Evolutionary conservation across 345 rosid species (phyloP), one percentile per base, ranked within the genome.

Genomic region (Anastatica hierochuntica): DNA sequence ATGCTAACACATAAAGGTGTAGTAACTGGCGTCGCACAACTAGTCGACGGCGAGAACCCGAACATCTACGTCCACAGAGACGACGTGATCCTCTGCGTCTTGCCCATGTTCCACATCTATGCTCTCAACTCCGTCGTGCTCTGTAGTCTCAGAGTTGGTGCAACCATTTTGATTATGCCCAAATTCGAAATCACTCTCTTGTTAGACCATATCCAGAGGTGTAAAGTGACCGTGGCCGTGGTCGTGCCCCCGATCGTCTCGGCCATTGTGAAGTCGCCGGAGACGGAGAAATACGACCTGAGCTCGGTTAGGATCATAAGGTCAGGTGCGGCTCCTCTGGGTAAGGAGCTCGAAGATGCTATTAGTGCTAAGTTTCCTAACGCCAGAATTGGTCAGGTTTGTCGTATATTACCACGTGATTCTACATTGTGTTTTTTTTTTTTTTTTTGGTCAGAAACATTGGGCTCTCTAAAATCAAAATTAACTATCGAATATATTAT

Each of bases 21-120:
- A 0, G 71, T 92, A 27, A 88, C 96, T 0, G 83, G 90, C 58
- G 84, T 88, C 16, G 95, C 90, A 0, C 98, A 92, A 50, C 98
- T 81, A 56, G 94, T 88, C 4, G 95, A 88, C 53, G 98, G 98
- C 6, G 98, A 92, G 27, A 92, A 92, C 39, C 95, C 98, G 0
- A 88, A 92, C 56, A 64, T 92, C 11, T 85, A 85, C 46, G 76
- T 83, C 45, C 72, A 75, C 51, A 72, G 63, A 0, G 78, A 81
- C 14, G 98, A 88, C 18, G 95, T 85, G 57, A 67, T 92, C 11
- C 71, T 88, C 1, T 88, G 95, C 41, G 77, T 76, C 2, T 38
- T 85, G 65, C 96, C 98, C 0, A 42, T 88, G 79, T 92, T 92
- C 36, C 98, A 92, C 49, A 77, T 92, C 30, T 92, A 84, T 14